phyloP scores from a whole-genome alignment of 2,329 filamentous ascomycete species.

The Aureobasidium sp. region DNA sequence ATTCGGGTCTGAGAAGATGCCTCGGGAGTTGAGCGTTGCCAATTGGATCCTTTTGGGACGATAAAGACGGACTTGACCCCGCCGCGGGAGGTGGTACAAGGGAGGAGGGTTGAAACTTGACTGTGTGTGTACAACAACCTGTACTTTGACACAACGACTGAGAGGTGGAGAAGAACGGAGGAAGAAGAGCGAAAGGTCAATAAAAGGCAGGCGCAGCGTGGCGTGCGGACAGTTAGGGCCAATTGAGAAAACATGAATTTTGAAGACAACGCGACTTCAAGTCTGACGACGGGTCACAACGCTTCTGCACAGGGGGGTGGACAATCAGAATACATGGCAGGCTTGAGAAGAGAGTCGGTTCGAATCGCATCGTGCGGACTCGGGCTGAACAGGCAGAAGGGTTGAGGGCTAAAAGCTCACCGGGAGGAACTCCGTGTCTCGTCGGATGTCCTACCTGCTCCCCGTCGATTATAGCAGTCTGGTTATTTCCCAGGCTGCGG shows the following conservation, averaged over 20 bases:
- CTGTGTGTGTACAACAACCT: neutral
- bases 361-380: neutral
- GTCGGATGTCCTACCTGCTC: neutral
- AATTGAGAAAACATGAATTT: neutral
- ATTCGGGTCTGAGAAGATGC: neutral
- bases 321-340: neutral
- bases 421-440: neutral
- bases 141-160: neutral
- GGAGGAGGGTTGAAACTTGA: neutral
- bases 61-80: neutral
- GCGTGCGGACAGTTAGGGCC: neutral
- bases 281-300: neutral
- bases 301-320: neutral
- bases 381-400: neutral
- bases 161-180: neutral
- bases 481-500: neutral
- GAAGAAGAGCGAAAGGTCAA: neutral
- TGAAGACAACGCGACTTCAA: neutral
- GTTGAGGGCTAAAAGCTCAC: neutral
- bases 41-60: neutral
- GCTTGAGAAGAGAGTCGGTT: neutral
- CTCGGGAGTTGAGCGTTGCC: neutral
- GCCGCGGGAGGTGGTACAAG: neutral
- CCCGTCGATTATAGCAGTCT: neutral
- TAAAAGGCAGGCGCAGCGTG: neutral